A percentile compares a stretch with the other conserved stretches of the same genome.
phyloP scores from a whole-genome alignment of 2,329 filamentous ascomycete genomes.

The Colletotrichum destructivum region DNA sequence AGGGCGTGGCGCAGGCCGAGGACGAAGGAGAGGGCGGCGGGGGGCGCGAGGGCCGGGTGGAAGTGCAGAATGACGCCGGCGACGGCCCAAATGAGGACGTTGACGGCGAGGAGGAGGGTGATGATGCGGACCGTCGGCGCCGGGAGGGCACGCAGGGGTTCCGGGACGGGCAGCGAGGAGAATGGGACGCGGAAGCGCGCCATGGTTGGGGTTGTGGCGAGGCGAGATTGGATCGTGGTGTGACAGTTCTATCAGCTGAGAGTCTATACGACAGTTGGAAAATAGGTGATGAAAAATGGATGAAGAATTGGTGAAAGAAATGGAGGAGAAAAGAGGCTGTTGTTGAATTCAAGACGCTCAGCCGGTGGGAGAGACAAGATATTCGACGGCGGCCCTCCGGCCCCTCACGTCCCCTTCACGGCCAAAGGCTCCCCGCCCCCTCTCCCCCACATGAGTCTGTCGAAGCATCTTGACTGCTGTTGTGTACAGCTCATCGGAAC shows the following conservation, averaged over 20 bases:
- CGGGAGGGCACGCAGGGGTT: conserved; percentile 49
- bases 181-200: conserved; percentile 40
- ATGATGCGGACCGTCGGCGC: conserved; percentile 64
- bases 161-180: conserved; percentile 46
- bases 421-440: neutral
- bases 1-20: conserved; percentile 94
- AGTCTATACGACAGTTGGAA: neutral
- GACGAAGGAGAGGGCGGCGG: conserved; percentile 88
- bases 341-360: conserved; percentile 7
- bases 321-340: neutral
- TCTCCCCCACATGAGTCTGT: neutral
- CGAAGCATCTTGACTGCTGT: too few relatives aligned
- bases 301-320: neutral
- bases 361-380: conserved; percentile 20
- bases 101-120: conserved; percentile 63
- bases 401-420: neutral
- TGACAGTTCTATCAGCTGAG: too few relatives aligned
- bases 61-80: conserved; percentile 67
- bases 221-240: neutral
- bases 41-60: conserved; percentile 77
- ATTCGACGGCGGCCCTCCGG: conserved; percentile 28
- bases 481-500: neutral
- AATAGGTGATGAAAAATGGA: neutral
- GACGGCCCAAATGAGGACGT: conserved; percentile 69
- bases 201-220: conserved; percentile 21